phyloP scores from a whole-genome alignment of 192 early-diverging fungal genomes.

The Gryganskiella cystojenkinii region DNA sequence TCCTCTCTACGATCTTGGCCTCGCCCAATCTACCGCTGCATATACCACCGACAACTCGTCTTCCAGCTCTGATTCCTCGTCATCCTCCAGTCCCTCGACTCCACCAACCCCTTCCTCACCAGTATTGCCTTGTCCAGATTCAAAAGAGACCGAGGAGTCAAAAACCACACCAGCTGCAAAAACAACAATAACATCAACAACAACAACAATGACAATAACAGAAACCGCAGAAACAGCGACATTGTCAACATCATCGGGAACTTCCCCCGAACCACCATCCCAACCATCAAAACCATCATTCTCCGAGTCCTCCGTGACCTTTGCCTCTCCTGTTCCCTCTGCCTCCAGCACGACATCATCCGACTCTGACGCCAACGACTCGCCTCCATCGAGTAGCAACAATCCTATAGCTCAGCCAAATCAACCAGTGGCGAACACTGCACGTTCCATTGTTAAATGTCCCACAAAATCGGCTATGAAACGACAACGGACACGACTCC shows the following conservation, averaged over 20 bases:
- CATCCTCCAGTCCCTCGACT: neutral
- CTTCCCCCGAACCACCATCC: neutral
- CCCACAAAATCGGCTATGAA: conserved; percentile 37
- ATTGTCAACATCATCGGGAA: neutral
- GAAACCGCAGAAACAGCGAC: neutral
- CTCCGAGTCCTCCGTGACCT: neutral
- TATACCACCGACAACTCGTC: neutral
- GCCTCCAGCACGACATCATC: neutral
- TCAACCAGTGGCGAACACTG: too few species aligned
- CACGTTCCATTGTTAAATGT: neutral
- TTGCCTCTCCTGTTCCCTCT: neutral
- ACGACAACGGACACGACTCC: conserved; percentile 18
- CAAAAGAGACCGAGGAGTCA: too few species aligned
- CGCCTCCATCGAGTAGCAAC: neutral
- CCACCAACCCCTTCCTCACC: too few species aligned
- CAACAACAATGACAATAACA: neutral
- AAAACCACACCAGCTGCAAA: too few species aligned
- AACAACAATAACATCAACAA: conserved; percentile 1
- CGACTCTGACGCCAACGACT: neutral
- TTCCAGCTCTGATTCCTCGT: too few species aligned
- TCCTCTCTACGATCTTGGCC: conserved; percentile 24
- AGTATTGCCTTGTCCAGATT: too few species aligned
- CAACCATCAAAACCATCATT: neutral
- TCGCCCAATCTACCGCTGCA: conserved; percentile 3
- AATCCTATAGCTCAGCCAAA: too few species aligned